These are phyloP conservation scores for Schoenoplectus tabernaemontani DNA, from an alignment of 202 grass and related monocot species.

Conservation along the genomic window DNA sequence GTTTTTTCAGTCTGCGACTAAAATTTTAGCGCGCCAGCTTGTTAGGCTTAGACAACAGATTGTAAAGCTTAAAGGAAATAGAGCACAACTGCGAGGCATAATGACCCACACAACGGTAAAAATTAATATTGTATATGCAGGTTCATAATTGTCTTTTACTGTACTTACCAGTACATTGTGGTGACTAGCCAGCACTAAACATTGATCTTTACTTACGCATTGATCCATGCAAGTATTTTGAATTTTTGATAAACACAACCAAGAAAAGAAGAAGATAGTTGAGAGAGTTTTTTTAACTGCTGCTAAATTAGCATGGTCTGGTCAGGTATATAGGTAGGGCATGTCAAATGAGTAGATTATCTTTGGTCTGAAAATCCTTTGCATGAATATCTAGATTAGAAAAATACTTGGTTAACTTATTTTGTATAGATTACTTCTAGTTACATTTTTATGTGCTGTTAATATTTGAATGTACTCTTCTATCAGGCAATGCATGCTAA, in stretches of 20 bases:
- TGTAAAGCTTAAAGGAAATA: conserved; percentile 81
- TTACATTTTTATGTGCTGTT: neutral
- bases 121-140: conserved; percentile 11
- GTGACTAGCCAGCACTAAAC: neutral
- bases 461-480: conserved; percentile 9
- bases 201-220: conserved; percentile 1
- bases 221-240: no score
- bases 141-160: conserved; percentile 5
- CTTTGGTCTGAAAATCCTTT: neutral
- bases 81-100: conserved; percentile 83
- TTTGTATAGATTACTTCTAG: neutral
- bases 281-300: neutral
- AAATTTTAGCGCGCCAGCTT: conserved; percentile 77
- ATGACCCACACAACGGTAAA: conserved; percentile 77
- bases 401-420: neutral
- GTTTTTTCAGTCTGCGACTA: conserved; percentile 61
- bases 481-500: conserved; percentile 81
- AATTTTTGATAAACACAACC: neutral
- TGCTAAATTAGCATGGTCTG: neutral
- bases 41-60: conserved; percentile 95
- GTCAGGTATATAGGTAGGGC: neutral
- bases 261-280: neutral
- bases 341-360: neutral
- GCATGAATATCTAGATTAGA: neutral
- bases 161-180: neutral